These are phyloP conservation scores for Corymbia citriodora DNA, from an alignment of 441 rosid species.

Conservation along the genomic window DNA sequence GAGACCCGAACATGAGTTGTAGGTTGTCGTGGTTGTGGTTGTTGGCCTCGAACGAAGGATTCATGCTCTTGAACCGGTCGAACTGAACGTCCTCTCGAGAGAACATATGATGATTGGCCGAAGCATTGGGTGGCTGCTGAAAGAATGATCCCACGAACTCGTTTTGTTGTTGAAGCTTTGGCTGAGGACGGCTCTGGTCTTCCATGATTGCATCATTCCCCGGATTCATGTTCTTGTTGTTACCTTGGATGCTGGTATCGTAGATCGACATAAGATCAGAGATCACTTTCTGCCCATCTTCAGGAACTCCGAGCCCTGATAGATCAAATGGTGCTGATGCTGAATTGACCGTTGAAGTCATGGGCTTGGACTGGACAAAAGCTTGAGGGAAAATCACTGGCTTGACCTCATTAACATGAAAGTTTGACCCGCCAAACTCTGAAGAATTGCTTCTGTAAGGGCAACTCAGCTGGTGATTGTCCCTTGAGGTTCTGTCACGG, in stretches of 20 bases:
- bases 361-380: constrained; percentile 2
- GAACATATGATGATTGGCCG: background rate
- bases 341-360: background rate
- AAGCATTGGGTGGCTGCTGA: background rate
- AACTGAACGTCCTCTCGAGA: constrained; percentile 1
- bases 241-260: constrained; percentile 7
- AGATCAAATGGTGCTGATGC: constrained; percentile 1
- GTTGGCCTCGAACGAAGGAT: background rate
- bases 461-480: constrained; percentile 13
- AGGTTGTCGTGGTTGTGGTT: constrained; percentile 4
- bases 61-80: constrained; percentile 1
- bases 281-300: constrained; percentile 14
- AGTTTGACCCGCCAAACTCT: constrained; percentile 2
- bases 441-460: constrained; percentile 5
- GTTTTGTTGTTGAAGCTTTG: background rate
- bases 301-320: constrained; percentile 5
- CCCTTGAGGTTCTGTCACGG: constrained; percentile 1
- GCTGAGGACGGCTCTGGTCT: background rate
- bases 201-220: background rate
- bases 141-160: background rate
- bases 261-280: constrained; percentile 10
- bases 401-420: constrained; percentile 5
- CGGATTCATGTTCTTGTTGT: background rate
- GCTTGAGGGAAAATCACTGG: constrained; percentile 3
- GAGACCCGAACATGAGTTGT: constrained; percentile 4